Conservation (phyloP, 345 rosid species). For the Pseudoturritis turrita region DNA sequence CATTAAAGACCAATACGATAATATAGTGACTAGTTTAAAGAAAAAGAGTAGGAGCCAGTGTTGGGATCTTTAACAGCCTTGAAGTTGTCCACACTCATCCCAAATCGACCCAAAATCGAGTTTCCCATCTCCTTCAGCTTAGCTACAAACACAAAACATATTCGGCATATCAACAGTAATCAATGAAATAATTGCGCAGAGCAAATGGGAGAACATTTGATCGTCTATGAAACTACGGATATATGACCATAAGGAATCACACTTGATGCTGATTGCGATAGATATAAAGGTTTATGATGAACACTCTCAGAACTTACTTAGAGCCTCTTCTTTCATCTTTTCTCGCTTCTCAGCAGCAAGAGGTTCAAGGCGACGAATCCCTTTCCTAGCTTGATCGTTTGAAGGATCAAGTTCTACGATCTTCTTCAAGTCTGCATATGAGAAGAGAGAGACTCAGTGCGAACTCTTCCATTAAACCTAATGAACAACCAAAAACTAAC, state of each 20-base stretch:
- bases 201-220: not conserved
- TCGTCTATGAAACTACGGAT: not conserved
- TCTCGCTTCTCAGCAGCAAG: constrained; percentile 87
- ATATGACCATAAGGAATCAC: constrained; percentile 3
- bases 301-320: constrained; percentile 46
- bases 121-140: constrained; percentile 95
- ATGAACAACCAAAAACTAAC: not conserved
- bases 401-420: constrained; percentile 78
- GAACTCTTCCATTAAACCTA: not conserved
- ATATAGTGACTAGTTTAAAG: constrained; percentile 35
- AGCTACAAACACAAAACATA: constrained; percentile 36
- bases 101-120: constrained; percentile 75
- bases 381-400: constrained; percentile 65
- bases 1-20: not conserved
- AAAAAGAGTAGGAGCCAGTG: constrained; percentile 84
- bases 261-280: not conserved
- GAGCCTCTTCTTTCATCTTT: constrained; percentile 98
- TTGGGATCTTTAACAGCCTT: constrained; percentile 95
- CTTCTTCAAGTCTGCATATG: constrained; percentile 68
- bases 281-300: not conserved
- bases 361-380: constrained; percentile 70
- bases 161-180: not conserved
- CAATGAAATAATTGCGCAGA: not conserved
- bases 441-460: not conserved
- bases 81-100: constrained; percentile 93